Conservation (phyloP, 2,329 filamentous ascomycete species). For the Colletotrichum sp. region DNA sequence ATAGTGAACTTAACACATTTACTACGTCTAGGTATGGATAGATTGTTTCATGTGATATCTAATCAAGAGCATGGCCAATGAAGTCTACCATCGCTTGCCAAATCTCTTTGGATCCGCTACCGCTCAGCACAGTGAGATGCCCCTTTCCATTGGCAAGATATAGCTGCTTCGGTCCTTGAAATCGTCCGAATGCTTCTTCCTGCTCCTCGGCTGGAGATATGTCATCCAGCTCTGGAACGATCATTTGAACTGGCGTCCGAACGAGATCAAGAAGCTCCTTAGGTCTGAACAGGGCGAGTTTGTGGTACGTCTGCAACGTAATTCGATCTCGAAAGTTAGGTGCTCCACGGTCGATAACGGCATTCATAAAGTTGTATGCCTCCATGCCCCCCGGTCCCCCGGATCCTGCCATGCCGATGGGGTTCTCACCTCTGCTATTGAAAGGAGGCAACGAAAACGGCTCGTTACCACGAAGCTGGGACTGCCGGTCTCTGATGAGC, state of each 20-base stretch:
- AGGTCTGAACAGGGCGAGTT: slow-evolving; percentile 26
- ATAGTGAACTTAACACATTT: neutral
- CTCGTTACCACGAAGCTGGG: slow-evolving; percentile 40
- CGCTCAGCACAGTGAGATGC: slow-evolving; percentile 23
- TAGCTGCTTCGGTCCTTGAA: slow-evolving; percentile 7
- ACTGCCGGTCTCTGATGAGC: slow-evolving; percentile 40
- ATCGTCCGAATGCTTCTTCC: neutral
- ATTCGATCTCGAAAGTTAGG: slow-evolving; percentile 28
- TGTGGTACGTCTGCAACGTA: slow-evolving; percentile 31
- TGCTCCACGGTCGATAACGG: neutral
- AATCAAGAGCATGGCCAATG: neutral
- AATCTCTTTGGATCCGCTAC: neutral
- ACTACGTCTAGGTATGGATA: neutral
- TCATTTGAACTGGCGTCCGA: slow-evolving; percentile 27
- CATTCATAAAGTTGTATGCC: neutral
- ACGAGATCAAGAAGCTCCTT: slow-evolving; percentile 22
- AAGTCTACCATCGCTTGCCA: neutral
- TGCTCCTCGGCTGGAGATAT: neutral
- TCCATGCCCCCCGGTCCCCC: slow-evolving; percentile 3
- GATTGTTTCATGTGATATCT: neutral
- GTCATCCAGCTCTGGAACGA: slow-evolving; percentile 29
- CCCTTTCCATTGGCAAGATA: slow-evolving; percentile 20
- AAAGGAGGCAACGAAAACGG: slow-evolving; percentile 37
- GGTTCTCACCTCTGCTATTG: slow-evolving; percentile 39
- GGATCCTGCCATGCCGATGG: slow-evolving; percentile 31